Conservation (phyloP, 345 rosid genomes). For the Euphorbia lathyris region DNA sequence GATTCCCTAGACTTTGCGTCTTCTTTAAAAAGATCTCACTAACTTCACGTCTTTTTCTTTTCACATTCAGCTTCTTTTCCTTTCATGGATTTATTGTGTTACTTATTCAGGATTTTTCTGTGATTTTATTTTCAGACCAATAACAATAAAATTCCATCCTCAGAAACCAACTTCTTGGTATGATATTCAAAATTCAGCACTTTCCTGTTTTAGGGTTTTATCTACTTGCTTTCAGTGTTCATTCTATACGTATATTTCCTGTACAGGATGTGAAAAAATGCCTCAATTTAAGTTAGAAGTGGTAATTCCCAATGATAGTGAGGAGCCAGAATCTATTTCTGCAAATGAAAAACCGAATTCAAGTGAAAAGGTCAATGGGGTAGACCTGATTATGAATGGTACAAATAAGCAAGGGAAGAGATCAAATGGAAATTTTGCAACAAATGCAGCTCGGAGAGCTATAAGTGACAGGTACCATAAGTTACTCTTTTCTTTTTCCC, state of each 20-base stretch:
- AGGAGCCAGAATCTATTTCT: slow-evolving; percentile 32
- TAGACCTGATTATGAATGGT: slow-evolving; percentile 35
- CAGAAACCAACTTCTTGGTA: background rate
- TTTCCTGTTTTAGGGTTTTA: background rate
- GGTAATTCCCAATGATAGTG: slow-evolving; percentile 31
- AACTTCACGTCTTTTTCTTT: slow-evolving; percentile 8
- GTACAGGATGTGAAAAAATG: slow-evolving; percentile 45
- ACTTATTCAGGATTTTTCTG: background rate
- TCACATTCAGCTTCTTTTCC: background rate
- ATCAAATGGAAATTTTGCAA: slow-evolving; percentile 25
- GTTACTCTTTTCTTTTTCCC: background rate
- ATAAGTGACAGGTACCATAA: slow-evolving; percentile 51
- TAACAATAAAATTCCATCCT: background rate
- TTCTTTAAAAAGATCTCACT: slow-evolving; percentile 29
- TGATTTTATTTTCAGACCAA: background rate
- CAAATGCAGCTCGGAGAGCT: slow-evolving; percentile 40
- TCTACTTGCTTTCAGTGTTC: background rate
- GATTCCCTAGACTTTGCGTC: slow-evolving; percentile 49
- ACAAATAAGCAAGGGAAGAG: slow-evolving; percentile 39
- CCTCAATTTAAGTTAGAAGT: slow-evolving; percentile 45
- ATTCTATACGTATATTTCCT: background rate
- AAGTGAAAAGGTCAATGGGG: slow-evolving; percentile 29
- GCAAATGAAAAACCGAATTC: slow-evolving; percentile 24
- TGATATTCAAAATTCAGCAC: background rate
- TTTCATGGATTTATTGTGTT: background rate